Evolutionary conservation across 1,139 yeast species (phyloP), one percentile per base, ranked within the genome.

Genomic region (Petasospora rhodanensis): DNA sequence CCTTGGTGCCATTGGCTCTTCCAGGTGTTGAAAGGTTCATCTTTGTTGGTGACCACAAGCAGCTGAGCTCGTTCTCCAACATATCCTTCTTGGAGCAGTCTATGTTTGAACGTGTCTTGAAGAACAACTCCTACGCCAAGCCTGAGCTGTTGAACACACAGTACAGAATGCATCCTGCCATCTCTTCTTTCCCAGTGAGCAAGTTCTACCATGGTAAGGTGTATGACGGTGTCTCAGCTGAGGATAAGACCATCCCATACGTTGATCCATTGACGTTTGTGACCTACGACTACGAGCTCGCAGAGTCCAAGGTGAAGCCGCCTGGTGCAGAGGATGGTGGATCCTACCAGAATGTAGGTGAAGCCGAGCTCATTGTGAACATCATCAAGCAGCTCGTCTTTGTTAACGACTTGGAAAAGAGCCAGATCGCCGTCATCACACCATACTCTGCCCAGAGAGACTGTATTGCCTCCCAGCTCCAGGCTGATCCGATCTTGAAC

Each of bases 391-490:
- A 60, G 15, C 61, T 79, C 40, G 65, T 78, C 16, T 61, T 68
- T 38, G 79, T 74, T 28, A 76, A 78, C 47, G 65, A 68, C 7
- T 66, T 79, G 14, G 46, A 59, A 3, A 63, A 68, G 19, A 56
- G 62, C 2, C 68, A 74, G 22, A 79, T 79, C 37, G 84, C 85
- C 41, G 62, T 80, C 14, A 75, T 80, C 37, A 79, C 87, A 1
- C 85, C 86, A 11, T 80, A 80, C 51, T 70, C 84, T 34, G 85
- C 84, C 0, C 87, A 80, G 52, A 64, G 87, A 47, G 85, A 79
- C 50, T 55, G 73, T 37, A 61, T 80, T 12, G 76, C 86, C 0
- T 56, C 67, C 3, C 47, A 53, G 2, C 59, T 79, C 28, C 71
- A 69, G 22, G 55, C 61, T 16, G 78, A 79, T 50, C 61, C 61